Evolutionary conservation across 2,329 filamentous ascomycete genomes (phyloP).

Genomic region (Aspergillus sp.): DNA sequence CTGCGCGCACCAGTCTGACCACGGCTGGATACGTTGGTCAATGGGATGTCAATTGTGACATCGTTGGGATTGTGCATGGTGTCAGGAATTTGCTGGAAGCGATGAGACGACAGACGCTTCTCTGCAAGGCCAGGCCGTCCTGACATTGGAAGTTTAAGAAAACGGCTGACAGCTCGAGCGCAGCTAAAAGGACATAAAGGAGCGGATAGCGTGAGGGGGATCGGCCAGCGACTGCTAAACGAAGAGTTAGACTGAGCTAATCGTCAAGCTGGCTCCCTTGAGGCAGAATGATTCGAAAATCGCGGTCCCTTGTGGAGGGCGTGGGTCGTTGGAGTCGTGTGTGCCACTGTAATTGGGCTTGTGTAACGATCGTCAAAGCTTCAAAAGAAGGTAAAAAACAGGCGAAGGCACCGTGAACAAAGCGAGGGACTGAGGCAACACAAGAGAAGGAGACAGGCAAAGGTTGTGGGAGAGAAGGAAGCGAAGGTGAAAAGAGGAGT

Average conservation of each 20-base stretch:
- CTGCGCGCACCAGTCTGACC: slow-evolving; percentile 48
- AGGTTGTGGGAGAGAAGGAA: not conserved
- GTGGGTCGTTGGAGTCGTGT: slow-evolving; percentile 8
- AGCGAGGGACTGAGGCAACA: not conserved
- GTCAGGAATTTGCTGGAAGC: slow-evolving; percentile 43
- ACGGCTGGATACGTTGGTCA: slow-evolving; percentile 55
- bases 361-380: not conserved
- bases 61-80: slow-evolving; percentile 52
- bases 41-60: slow-evolving; percentile 61
- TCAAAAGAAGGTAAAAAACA: not conserved
- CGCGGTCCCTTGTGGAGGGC: slow-evolving; percentile 3
- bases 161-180: slow-evolving; percentile 5
- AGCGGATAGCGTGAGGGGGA: slow-evolving; percentile 2
- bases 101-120: slow-evolving; percentile 46
- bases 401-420: not conserved
- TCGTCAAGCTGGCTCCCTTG: not conserved
- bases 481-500: not conserved
- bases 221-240: slow-evolving; percentile 2
- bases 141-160: slow-evolving; percentile 27
- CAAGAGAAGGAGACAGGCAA: not conserved
- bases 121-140: slow-evolving; percentile 34
- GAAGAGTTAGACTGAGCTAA: slow-evolving; percentile 5
- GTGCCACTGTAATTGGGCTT: slow-evolving; percentile 1
- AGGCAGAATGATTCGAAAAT: not conserved
- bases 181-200: slow-evolving; percentile 5